Base-by-base conservation (phyloP, 176 grass and related monocot genomes). In the Echinochloa phyllopogon region DNA sequence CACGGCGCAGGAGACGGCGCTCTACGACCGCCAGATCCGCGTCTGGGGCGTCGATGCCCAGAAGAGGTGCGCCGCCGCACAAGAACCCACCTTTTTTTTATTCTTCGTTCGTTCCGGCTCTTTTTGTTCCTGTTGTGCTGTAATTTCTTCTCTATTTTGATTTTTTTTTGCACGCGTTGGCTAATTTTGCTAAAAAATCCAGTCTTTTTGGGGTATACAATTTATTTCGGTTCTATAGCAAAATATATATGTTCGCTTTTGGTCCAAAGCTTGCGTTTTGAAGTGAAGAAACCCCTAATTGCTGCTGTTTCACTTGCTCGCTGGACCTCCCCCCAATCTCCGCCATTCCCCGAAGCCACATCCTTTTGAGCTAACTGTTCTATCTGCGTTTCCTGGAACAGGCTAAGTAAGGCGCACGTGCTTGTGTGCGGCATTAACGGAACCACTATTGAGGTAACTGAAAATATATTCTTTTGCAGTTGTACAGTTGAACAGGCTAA, bases 21-120 rank as follows among this genome's bases (percentile, higher is more conserved):
- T 99, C 51, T 99, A 99, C 87, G 95, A 99, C 75, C 96, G 96
- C 69, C 96, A 99, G 86, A 97, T 97, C 78, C 90, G 96, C 60
- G 96, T 96, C 8, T 99, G 96, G 96, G 96, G 96, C 71, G 91
- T 99, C 62, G 91, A 99, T 57, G 96, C 96, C 62, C 96, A 99
- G 86, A 99, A 99, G 86, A 95, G 93, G 96, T 98, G 62, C 51
- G 8, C 10, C 13, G 21, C 68, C 18, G 6, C 23, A 1, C 11
- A 27, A 51, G 14, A 21, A 0, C 76, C 64, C 27, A 4, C 3
- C 12, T 43, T 78, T 36, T 36, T 29, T 33, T 38, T 43, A 33
- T 18, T 36, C 21, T 73, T 29, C 29, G 1, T 50, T 8, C 50
- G 44, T 72, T 72, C 6, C n/a, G n/a, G 74, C 6, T 23, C 3